Conservation (phyloP, 768 basidiomycete genomes). For the Psilocybe tampanensis region DNA sequence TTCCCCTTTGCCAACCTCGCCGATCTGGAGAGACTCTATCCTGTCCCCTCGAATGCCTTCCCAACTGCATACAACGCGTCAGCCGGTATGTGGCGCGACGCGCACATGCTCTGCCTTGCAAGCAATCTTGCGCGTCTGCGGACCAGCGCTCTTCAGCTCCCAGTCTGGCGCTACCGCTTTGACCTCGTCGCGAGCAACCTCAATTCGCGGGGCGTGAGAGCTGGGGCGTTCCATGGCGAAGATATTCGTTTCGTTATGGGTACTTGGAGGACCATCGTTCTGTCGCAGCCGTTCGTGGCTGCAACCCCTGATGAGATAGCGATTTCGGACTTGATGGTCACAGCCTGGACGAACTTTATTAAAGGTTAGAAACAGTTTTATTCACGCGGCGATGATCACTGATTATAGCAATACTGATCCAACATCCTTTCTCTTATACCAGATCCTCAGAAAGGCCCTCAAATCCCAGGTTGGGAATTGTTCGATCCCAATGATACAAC, state of each 20-base stretch:
- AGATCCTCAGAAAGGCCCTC: conserved; percentile 31
- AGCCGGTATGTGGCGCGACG: conserved; percentile 36
- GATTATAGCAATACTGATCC: background rate
- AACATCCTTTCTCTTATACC: background rate
- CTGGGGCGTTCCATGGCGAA: conserved; percentile 34
- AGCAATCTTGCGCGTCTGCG: conserved; percentile 29
- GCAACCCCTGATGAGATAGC: conserved; percentile 30
- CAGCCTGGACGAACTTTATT: conserved; percentile 39
- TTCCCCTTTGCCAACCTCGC: conserved; percentile 30
- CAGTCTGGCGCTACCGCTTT: conserved; percentile 34
- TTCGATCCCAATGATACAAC: conserved; percentile 26
- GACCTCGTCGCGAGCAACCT: conserved; percentile 35
- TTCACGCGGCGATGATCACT: too few relatives aligned
- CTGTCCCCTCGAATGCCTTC: conserved; percentile 29
- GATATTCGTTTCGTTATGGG: conserved; percentile 38
- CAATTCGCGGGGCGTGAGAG: conserved; percentile 31
- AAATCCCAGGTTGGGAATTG: conserved; percentile 29
- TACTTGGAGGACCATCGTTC: conserved; percentile 30
- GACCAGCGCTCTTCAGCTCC: conserved; percentile 19
- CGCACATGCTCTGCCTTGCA: conserved; percentile 36
- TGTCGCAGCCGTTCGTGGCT: conserved; percentile 30
- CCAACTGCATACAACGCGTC: conserved; percentile 35
- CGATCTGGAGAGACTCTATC: conserved; percentile 25
- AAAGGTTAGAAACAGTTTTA: conserved; percentile 24
- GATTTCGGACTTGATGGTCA: conserved; percentile 35